Base-by-base conservation (phyloP, 2,329 filamentous ascomycete genomes). In the Geosmithia flava region DNA sequence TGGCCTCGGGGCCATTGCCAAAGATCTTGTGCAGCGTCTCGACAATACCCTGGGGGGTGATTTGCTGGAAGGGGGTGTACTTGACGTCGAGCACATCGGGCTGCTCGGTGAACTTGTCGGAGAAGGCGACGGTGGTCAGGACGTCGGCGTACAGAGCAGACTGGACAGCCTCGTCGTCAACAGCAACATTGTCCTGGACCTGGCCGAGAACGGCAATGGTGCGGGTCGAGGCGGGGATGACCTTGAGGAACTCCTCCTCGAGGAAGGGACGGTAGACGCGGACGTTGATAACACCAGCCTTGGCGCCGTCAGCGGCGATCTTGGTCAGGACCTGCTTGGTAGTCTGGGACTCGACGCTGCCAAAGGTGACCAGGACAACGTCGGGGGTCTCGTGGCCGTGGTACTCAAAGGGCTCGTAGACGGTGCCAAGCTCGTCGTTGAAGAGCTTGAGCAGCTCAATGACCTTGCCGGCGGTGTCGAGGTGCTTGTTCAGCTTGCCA, bases 121-220 rank as follows among this genome's bases (percentile, higher is more conserved):
- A 83, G 65, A 97, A 95, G 39, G 86, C 80, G 47, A 95, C 72
- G 19, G 91, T 78, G 8, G 90, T 86, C 48, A 97, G 72, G 4
- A 97, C 87, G 63, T 98, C 93, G n/a, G 83, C 81, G 65, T 91
- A 96, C 3, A 98, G 78, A 17, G 78, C 78, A n/a, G 93, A 97
- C 63, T 87, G 86, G 47, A 86, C 69, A 16, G 83, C 83, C 48
- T 76, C 66, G 61, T 97, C 91, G 41, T 79, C 71, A 7, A 93
- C 85, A 50, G 82, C 80, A 50, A 78, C 70, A 53, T 86, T 76
- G 55, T 86, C 81, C 52, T 75, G 68, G 54, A 98, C 91, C 64
- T 98, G 93, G 48, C 93, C 93, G 6, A 98, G 78, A 19, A 97
- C 88, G 39, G 84, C 83, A 54, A 98, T 75, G 52, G 77, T 85